phyloP scores from a whole-genome alignment of 495 filamentous ascomycete genomes.

The Mycothermus thermophilus region DNA sequence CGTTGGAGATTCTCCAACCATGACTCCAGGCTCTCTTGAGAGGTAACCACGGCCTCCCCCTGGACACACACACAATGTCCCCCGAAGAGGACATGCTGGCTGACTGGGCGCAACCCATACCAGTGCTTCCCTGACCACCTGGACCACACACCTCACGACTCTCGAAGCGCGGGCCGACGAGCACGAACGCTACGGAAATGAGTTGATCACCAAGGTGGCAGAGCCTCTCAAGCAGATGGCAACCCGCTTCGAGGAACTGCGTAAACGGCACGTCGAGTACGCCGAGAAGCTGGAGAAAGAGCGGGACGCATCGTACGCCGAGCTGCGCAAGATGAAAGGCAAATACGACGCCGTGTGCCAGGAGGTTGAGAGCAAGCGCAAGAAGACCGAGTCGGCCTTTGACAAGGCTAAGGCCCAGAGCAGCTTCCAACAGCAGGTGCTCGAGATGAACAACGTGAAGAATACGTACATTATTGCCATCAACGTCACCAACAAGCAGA shows the following conservation, averaged over 20 bases:
- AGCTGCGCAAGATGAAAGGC: conserved; percentile 79
- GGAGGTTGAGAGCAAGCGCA: conserved; percentile 85
- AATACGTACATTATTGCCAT: conserved; percentile 93
- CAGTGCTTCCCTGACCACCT: conserved; percentile 87
- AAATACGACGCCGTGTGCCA: conserved; percentile 88
- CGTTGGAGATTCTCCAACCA: conserved; percentile 81
- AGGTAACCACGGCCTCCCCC: too few species aligned
- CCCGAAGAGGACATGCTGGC: background rate
- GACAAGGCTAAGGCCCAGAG: conserved; percentile 82
- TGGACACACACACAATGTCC: too few species aligned
- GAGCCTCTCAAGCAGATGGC: conserved; percentile 66
- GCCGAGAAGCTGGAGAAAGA: conserved; percentile 80
- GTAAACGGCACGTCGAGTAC: conserved; percentile 83
- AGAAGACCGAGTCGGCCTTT: conserved; percentile 82
- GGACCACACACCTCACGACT: conserved; percentile 83
- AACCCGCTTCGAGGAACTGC: conserved; percentile 72
- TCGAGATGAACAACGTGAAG: conserved; percentile 96
- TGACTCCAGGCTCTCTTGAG: conserved; percentile 92
- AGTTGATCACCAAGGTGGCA: conserved; percentile 63
- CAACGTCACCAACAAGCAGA: conserved; percentile 91
- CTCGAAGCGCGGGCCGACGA: conserved; percentile 79
- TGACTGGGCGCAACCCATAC: too few species aligned
- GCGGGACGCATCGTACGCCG: conserved; percentile 65
- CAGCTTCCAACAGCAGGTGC: conserved; percentile 75
- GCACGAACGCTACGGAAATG: conserved; percentile 68